Conservation (phyloP, 495 filamentous ascomycete species). For the Podospora didyma region DNA sequence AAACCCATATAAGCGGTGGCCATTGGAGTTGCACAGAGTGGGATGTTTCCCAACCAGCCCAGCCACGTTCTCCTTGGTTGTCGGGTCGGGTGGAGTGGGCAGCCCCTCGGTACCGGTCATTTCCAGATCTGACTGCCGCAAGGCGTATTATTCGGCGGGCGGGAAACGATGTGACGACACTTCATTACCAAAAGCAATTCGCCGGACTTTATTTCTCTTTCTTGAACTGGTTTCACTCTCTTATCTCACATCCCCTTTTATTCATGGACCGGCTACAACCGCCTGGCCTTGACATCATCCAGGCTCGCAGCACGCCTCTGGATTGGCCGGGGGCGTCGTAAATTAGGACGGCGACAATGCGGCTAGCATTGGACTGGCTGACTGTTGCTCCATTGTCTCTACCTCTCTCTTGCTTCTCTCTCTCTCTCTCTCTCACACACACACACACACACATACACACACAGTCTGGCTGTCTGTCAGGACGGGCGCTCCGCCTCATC, state of each 20-base stretch:
- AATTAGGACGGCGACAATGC: neutral
- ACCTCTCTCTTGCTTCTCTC: neutral
- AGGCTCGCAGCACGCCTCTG: neutral
- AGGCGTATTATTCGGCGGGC: conserved; percentile 45
- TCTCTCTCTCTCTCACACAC: no score
- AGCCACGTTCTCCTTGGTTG: conserved; percentile 19
- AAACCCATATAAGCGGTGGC: conserved; percentile 21
- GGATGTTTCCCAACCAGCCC: conserved; percentile 16
- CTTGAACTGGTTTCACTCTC: conserved; percentile 27
- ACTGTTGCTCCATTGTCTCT: neutral
- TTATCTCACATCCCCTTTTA: conserved; percentile 24
- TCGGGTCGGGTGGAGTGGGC: conserved; percentile 41
- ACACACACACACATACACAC: no score
- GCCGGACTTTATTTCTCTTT: conserved; percentile 32
- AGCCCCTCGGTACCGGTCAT: conserved; percentile 35
- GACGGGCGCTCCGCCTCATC: no score
- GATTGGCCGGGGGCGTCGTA: neutral
- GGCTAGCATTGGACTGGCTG: neutral
- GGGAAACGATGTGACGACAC: conserved; percentile 44
- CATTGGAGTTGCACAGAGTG: conserved; percentile 14
- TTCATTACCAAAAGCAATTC: conserved; percentile 38
- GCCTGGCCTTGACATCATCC: neutral
- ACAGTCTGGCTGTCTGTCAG: no score
- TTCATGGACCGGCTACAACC: conserved; percentile 14
- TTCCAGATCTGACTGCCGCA: conserved; percentile 58